Evolutionary conservation across 2,329 filamentous ascomycete species (phyloP), one percentile per base, ranked within the genome.

Genomic region (Aspergillus neoniger): DNA sequence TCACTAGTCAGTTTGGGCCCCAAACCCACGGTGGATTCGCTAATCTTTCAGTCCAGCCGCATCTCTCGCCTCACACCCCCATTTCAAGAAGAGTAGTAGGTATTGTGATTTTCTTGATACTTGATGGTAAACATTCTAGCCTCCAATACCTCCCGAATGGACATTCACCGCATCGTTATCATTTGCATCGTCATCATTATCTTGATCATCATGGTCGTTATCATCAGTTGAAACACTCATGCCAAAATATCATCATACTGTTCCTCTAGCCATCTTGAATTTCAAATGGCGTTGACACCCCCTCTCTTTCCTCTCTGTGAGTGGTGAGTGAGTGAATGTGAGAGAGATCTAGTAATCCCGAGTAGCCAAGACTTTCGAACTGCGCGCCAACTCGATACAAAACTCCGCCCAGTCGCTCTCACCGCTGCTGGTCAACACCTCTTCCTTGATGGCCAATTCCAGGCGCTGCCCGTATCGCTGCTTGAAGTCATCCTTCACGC

Each of bases 401-500:
- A 95, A 95, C 63, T 86, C 81, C 0, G 90, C 88, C 84, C 90
- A 93, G 65, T 94, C 88, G 44, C 66, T 69, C 0, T 73, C 74
- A 8, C 74, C 75, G 50, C 68, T 76, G 5, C 68, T 67, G 1
- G 89, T 86, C 63, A 85, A 87, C 0, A 91, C 91, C 44, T 90
- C 90, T 55, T 92, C 90, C 51, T 86, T 85, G 39, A 99, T 87
- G 47, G 91, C 91, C 49, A 91, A 87, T 71, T 92, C 87, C 64
- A 98, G 83, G 49, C 89, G 85, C 54, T 84, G 80, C 5, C 85
- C 83, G 76, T 97, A 97, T 63, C 92, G 88, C 63, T 89, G 86
- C 59, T 86, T 83, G 76, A 92, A 99, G 63, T 92, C 91, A 32
- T 80, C 78, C 82, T 96, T 96, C 57, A 98, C 86, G 19, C 85